phyloP scores from a whole-genome alignment of 2,329 filamentous ascomycete species.

The Pezicula radicicola region DNA sequence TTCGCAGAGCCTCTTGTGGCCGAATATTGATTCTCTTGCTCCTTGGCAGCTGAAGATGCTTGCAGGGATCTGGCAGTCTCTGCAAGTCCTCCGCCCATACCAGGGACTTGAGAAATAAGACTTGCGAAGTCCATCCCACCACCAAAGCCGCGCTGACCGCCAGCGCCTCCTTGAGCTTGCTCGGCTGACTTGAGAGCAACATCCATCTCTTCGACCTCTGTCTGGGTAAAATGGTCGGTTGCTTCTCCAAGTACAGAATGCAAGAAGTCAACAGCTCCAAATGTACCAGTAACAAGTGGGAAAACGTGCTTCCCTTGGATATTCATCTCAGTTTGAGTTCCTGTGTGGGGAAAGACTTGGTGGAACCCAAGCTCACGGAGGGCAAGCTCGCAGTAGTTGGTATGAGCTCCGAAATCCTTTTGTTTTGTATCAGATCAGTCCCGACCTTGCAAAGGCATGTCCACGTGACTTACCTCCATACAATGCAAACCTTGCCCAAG shows the following conservation, averaged over 20 bases:
- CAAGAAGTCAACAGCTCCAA: conserved; percentile 80
- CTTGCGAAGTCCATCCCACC: conserved; percentile 62
- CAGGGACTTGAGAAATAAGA: conserved; percentile 73
- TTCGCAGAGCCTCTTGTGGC: conserved; percentile 46
- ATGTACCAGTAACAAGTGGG: conserved; percentile 71
- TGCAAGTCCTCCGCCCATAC: conserved; percentile 62
- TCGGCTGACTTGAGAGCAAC: conserved; percentile 69
- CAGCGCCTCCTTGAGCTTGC: conserved; percentile 34
- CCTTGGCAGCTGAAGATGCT: conserved; percentile 58
- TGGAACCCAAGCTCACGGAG: conserved; percentile 68
- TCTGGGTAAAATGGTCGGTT: conserved; percentile 80
- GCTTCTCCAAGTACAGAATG: conserved; percentile 74
- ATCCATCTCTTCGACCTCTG: conserved; percentile 79
- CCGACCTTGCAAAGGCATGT: not conserved
- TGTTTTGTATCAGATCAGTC: conserved; percentile 14
- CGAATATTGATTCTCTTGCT: conserved; percentile 47
- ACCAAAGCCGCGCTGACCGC: conserved; percentile 32
- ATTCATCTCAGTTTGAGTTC: conserved; percentile 62
- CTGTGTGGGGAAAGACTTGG: conserved; percentile 72
- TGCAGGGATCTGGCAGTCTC: conserved; percentile 63
- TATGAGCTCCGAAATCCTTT: conserved; percentile 72
- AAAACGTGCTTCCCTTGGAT: conserved; percentile 65
- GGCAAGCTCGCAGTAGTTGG: conserved; percentile 78
- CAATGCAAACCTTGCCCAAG: conserved; percentile 56
- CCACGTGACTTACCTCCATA: conserved; percentile 31